Evolutionary conservation across 106 monocot species (phyloP).

Genomic region (Dendrobium nobile): DNA sequence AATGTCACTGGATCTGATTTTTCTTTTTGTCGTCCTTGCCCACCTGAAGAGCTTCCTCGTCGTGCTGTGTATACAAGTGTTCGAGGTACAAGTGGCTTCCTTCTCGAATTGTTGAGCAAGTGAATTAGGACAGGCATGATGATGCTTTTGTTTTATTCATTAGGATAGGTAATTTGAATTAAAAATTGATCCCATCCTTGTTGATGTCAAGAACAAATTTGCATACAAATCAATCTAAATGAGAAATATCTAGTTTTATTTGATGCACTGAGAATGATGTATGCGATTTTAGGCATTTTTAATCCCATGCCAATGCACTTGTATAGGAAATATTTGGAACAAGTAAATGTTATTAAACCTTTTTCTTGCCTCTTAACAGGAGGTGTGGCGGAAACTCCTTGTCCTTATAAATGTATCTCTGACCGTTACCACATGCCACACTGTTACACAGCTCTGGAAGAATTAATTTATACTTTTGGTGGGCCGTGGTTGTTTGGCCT

Average conservation of each 20-base stretch:
- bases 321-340: conserved; percentile 1
- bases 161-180: neutral
- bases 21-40: conserved; percentile 65
- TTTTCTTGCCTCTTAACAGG: conserved; percentile 36
- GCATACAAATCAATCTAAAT: neutral
- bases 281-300: neutral
- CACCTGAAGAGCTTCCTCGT: conserved; percentile 65
- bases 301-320: neutral
- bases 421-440: conserved; percentile 97
- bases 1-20: conserved; percentile 84
- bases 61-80: conserved; percentile 71
- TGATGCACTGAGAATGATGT: neutral
- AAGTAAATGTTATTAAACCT: neutral
- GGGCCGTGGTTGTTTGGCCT: conserved; percentile 98
- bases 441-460: conserved; percentile 95
- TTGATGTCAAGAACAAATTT: neutral
- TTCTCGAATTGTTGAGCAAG: neutral
- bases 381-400: conserved; percentile 77
- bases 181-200: neutral
- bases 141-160: neutral
- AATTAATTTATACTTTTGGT: conserved; percentile 95
- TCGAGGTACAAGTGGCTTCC: conserved; percentile 44
- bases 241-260: neutral
- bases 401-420: conserved; percentile 86
- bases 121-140: neutral